Conservation (phyloP, 768 basidiomycete species). For the Tubosaeta sp. region DNA sequence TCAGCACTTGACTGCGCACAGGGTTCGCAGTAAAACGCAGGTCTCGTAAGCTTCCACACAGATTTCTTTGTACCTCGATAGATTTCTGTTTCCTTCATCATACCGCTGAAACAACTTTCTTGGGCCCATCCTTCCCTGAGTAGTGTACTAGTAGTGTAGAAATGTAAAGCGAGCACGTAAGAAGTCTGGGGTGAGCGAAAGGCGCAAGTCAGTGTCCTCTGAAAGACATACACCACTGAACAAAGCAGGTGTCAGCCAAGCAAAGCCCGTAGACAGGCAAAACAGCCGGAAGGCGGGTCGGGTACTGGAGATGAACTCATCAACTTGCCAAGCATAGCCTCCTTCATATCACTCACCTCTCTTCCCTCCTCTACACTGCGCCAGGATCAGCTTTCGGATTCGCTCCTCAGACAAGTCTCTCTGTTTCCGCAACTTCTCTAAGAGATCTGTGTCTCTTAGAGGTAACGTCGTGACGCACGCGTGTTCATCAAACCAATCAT, state of each 20-base stretch:
- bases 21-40: background rate
- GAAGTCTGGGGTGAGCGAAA: background rate
- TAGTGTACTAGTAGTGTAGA: background rate
- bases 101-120: background rate
- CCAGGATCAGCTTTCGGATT: slow-evolving; percentile 12
- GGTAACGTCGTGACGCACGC: slow-evolving; percentile 38
- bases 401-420: slow-evolving; percentile 16
- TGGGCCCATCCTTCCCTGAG: background rate
- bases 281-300: background rate
- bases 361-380: slow-evolving; percentile 7
- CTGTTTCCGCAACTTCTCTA: slow-evolving; percentile 11
- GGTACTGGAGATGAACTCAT: slow-evolving; percentile 7
- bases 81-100: background rate
- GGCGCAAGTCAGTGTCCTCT: too few relatives aligned
- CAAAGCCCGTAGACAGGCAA: slow-evolving; percentile 6
- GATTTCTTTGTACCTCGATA: background rate
- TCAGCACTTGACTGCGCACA: slow-evolving; percentile 7
- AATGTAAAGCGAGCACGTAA: background rate
- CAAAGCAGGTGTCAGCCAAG: slow-evolving; percentile 1
- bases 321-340: background rate
- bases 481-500: slow-evolving; percentile 31
- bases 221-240: background rate
- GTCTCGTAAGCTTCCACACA: background rate
- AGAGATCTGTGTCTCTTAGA: slow-evolving; percentile 9
- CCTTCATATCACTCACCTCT: slow-evolving; percentile 11